These are phyloP conservation scores for Fusarium verrucosum DNA, from an alignment of 2,329 filamentous ascomycete genomes.

Conservation along the genomic window DNA sequence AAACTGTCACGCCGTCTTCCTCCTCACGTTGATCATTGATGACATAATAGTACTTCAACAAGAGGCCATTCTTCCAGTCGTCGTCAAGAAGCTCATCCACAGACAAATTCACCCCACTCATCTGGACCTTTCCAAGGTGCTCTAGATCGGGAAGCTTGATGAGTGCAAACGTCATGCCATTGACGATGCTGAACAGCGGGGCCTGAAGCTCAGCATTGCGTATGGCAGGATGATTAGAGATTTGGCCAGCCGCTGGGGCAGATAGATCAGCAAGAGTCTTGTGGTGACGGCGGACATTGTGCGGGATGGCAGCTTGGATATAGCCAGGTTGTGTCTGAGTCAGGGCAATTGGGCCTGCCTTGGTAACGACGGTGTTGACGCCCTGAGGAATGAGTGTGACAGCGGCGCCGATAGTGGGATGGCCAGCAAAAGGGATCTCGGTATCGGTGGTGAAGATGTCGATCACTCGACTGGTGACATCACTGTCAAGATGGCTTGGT, in stretches of 20 bases:
- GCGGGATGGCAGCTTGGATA: constrained; percentile 72
- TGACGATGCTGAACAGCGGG: constrained; percentile 70
- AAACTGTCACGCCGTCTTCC: constrained; percentile 42
- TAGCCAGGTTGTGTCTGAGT: constrained; percentile 50
- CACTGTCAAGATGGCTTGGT: constrained; percentile 40
- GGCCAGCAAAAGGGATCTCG: constrained; percentile 70
- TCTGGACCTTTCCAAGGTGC: constrained; percentile 58
- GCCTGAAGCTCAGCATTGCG: constrained; percentile 52
- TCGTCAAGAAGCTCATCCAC: constrained; percentile 55
- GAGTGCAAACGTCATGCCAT: constrained; percentile 78
- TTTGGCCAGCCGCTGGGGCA: constrained; percentile 35
- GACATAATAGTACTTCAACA: constrained; percentile 69
- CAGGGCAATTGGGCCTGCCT: constrained; percentile 66
- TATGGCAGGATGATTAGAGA: constrained; percentile 46
- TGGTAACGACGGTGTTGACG: constrained; percentile 60
- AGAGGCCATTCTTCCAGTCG: constrained; percentile 65
- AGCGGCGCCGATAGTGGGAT: constrained; percentile 68
- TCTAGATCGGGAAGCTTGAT: constrained; percentile 69
- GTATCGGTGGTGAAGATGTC: constrained; percentile 66
- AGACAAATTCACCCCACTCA: constrained; percentile 48
- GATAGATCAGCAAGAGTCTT: constrained; percentile 50
- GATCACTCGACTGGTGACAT: constrained; percentile 53
- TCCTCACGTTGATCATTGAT: constrained; percentile 46
- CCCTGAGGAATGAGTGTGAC: constrained; percentile 56
- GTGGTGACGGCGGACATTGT: constrained; percentile 70